Evolutionary conservation across 106 monocot genomes (phyloP).

Genomic region (Apostasia ramifera): DNA sequence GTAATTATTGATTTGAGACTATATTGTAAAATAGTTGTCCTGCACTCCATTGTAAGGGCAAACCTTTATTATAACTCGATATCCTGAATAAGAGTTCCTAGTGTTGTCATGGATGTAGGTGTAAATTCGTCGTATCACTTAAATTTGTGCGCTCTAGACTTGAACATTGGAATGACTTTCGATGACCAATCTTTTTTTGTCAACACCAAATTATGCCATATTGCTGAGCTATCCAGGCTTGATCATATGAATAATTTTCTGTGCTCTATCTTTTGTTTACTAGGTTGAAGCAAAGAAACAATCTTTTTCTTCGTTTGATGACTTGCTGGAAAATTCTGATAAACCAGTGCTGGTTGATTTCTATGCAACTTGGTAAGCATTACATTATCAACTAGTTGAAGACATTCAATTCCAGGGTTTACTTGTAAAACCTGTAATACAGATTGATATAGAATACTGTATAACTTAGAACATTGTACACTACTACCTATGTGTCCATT

Average conservation of each 20-base stretch:
- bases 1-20: no score
- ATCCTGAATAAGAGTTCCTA: no score
- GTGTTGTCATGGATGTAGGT: no score
- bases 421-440: no score
- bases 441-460: no score
- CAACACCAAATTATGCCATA: background rate
- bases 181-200: background rate
- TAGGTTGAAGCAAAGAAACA: conserved; percentile 76
- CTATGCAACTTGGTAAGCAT: conserved; percentile 83
- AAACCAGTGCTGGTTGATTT: conserved; percentile 91
- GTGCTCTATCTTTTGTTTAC: conserved; percentile 5
- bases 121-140: no score
- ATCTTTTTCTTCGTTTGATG: conserved; percentile 84
- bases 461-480: no score
- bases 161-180: no score
- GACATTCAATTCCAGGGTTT: background rate
- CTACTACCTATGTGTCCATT: no score
- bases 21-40: no score
- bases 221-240: background rate
- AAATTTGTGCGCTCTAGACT: no score
- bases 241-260: background rate
- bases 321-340: conserved; percentile 64
- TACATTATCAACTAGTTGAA: background rate
- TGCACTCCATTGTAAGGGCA: no score
- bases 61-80: background rate